These are phyloP conservation scores for Phialophora tarda DNA, from an alignment of 2,329 filamentous ascomycete genomes.

Conservation along the genomic window DNA sequence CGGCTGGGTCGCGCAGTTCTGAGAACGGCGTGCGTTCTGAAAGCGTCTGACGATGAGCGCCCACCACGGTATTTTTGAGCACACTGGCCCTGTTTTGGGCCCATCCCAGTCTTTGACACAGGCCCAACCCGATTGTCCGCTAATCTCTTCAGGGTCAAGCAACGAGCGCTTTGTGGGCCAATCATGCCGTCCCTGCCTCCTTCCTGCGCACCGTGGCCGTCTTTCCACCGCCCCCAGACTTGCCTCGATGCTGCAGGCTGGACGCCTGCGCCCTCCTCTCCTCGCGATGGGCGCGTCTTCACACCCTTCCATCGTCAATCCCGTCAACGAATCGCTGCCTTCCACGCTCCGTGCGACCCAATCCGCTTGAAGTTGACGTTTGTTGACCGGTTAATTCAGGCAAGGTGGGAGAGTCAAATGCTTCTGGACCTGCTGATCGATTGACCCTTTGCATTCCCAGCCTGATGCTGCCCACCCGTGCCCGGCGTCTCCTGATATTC, in stretches of 20 bases:
- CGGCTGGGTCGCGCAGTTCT: neutral
- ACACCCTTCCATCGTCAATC: neutral
- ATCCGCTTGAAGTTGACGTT: slow-evolving; percentile 10
- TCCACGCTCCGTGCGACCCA: slow-evolving; percentile 9
- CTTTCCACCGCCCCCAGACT: slow-evolving; percentile 16
- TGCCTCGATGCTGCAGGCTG: slow-evolving; percentile 16
- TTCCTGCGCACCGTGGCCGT: neutral
- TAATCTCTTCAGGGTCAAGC: slow-evolving; percentile 26
- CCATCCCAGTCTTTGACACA: slow-evolving; percentile 12
- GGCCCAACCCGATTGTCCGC: slow-evolving; percentile 13
- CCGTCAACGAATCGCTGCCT: slow-evolving; percentile 2
- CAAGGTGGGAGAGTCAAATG: neutral
- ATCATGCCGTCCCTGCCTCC: slow-evolving; percentile 20
- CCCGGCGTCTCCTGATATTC: neutral
- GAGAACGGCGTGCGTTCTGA: neutral
- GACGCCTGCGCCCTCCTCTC: slow-evolving; percentile 6
- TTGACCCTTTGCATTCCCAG: neutral
- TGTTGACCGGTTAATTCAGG: neutral
- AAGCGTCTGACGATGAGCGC: neutral
- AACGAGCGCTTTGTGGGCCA: slow-evolving; percentile 33
- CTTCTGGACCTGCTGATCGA: slow-evolving; percentile 17
- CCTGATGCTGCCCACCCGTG: neutral
- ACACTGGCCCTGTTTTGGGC: slow-evolving; percentile 16
- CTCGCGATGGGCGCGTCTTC: neutral
- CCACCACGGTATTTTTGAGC: slow-evolving; percentile 11